Conservation (phyloP, 2,329 filamentous ascomycete species). For the Aspergillus ochraceus region DNA sequence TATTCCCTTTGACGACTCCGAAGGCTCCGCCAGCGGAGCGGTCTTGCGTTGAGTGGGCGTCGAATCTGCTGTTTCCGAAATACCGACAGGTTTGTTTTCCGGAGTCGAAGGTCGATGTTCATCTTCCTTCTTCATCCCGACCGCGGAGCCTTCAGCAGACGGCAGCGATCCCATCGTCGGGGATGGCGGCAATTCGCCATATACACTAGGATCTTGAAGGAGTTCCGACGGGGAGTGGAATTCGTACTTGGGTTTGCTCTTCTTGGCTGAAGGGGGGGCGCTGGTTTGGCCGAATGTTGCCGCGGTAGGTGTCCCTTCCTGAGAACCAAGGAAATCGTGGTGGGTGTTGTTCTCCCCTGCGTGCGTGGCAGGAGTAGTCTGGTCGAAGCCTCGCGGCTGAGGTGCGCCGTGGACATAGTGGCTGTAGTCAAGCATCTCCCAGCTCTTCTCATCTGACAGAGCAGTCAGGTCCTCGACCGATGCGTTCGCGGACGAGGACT, state of each 20-base stretch:
- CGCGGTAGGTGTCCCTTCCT: constrained; percentile 69
- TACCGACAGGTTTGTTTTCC: constrained; percentile 9
- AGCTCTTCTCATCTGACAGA: constrained; percentile 28
- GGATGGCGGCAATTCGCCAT: constrained; percentile 25
- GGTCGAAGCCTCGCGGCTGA: constrained; percentile 26
- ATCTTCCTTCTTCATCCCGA: constrained; percentile 26
- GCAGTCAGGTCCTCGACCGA: constrained; percentile 45
- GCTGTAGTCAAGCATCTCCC: constrained; percentile 31
- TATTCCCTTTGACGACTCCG: neutral
- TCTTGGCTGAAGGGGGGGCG: constrained; percentile 22
- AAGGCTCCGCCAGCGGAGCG: neutral
- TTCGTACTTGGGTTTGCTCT: constrained; percentile 45
- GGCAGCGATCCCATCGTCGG: constrained; percentile 25
- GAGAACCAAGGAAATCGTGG: constrained; percentile 57
- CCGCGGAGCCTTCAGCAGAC: constrained; percentile 32
- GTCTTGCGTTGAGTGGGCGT: constrained; percentile 12
- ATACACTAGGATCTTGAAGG: constrained; percentile 37
- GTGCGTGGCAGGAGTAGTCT: constrained; percentile 32
- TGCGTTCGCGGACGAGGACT: constrained; percentile 48
- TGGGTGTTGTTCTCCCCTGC: constrained; percentile 33
- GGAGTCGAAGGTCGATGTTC: constrained; percentile 22
- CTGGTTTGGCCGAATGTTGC: constrained; percentile 44
- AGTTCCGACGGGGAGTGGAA: constrained; percentile 50
- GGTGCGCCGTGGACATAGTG: constrained; percentile 19
- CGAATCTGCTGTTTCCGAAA: constrained; percentile 12